phyloP scores from a whole-genome alignment of 805 yeast genomes.

The Metschnikowia kofuensis region DNA sequence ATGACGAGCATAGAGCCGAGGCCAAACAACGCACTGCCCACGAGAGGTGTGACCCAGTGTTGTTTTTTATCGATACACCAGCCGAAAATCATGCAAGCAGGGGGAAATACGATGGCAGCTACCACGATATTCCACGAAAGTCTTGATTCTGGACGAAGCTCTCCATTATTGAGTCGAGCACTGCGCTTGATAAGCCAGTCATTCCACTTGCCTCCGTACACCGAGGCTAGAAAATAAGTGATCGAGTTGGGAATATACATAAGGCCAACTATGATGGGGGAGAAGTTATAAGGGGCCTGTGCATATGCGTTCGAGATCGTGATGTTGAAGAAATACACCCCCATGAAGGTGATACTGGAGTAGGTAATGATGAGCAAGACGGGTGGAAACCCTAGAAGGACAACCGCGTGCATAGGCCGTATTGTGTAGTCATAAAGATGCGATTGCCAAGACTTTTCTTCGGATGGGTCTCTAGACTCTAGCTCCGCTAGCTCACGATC shows the following conservation, averaged over 20 bases:
- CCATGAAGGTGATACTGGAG: constrained; percentile 70
- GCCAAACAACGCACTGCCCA: constrained; percentile 82
- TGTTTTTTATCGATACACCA: constrained; percentile 70
- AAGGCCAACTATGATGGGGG: constrained; percentile 63
- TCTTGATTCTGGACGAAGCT: constrained; percentile 71
- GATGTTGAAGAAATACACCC: constrained; percentile 71
- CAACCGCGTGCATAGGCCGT: constrained; percentile 61
- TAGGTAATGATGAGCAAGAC: constrained; percentile 62
- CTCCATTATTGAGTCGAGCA: constrained; percentile 59
- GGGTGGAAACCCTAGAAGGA: constrained; percentile 68
- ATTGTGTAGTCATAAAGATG: constrained; percentile 46
- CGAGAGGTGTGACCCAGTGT: constrained; percentile 75
- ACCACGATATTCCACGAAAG: constrained; percentile 68
- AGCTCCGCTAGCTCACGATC: constrained; percentile 21
- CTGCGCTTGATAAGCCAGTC: constrained; percentile 55
- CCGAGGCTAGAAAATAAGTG: constrained; percentile 69
- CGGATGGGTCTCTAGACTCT: neutral
- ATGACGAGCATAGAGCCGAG: constrained; percentile 81
- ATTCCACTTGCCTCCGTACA: constrained; percentile 80
- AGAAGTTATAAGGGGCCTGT: constrained; percentile 65
- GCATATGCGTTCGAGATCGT: constrained; percentile 64
- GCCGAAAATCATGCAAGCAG: constrained; percentile 70
- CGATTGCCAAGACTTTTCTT: constrained; percentile 1
- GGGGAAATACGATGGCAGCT: constrained; percentile 62
- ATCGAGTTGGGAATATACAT: constrained; percentile 82